Base-by-base conservation (phyloP, 805 yeast genomes). In the Scheffersomyces stipitis region DNA sequence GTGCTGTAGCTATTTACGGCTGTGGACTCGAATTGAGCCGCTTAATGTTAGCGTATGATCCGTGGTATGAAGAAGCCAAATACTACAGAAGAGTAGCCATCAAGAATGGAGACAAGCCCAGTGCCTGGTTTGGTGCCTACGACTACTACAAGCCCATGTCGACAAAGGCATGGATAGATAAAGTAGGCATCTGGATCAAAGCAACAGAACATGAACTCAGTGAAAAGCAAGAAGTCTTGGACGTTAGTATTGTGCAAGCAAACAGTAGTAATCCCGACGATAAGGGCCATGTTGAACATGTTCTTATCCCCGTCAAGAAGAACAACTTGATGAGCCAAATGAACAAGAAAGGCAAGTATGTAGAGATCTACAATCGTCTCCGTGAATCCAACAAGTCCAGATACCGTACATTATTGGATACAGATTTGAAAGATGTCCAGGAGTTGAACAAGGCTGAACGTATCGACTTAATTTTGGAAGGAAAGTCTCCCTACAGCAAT, bases 61-160 rank as follows among this genome's bases (percentile, higher is more conserved):
- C 90, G 7, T 83, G 90, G 90, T 69, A 60, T 17, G 86, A 79
- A 22, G 88, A 83, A 50, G 86, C 88, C 3, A 67, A 58, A 31
- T 49, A 53, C 13, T 82, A 78, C 23, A 72, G 87, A 26, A 61
- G 60, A 14, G 54, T 69, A 39, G 83, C 82, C 1, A 62, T 61
- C 18, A 61, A 66, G 31, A 66, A 65, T 31, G 80, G 84, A 4
- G 65, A 66, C 37, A 62, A 60, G 23, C 73, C 76, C 3, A 71
- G 73, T 30, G 64, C 69, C 58, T 83, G 89, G 89, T 80, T 75
- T 54, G 90, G 90, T 0, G 86, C 87, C 4, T 57, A 66, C 42
- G 71, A 73, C 27, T 74, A 71, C 54, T 69, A 63, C 38, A 65
- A 60, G 29, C 84, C 88, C 3, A 75, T 81, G 78, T 45, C 52